Percentiles rank a stretch among this genome's conserved stretches.
phyloP scores from a whole-genome alignment of 2,329 filamentous ascomycete species.

The Ophiostoma ips region DNA sequence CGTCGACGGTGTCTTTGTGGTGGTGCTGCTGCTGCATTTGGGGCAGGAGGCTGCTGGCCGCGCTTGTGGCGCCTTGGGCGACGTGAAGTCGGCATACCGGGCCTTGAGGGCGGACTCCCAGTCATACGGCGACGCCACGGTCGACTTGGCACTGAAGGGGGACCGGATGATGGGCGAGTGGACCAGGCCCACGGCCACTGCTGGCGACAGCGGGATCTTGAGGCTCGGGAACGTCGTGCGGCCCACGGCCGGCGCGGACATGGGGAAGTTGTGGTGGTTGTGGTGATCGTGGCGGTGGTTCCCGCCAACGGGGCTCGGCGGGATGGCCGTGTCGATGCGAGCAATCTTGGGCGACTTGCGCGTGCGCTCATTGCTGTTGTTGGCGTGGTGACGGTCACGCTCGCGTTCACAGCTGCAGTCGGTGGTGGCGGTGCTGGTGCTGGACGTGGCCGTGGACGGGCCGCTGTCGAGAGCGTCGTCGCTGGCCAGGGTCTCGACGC shows the following conservation, averaged over 20 bases:
- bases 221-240: conserved; percentile 49
- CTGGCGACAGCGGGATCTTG: conserved; percentile 64
- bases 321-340: conserved; percentile 25
- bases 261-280: conserved; percentile 29
- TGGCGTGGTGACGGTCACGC: too few relatives aligned
- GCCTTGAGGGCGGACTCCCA: conserved; percentile 62
- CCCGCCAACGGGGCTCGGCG: conserved; percentile 32
- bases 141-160: conserved; percentile 53
- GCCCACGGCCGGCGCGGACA: conserved; percentile 48
- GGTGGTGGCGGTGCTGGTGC: conserved; percentile 35
- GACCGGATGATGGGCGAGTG: conserved; percentile 61
- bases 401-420: conserved; percentile 45
- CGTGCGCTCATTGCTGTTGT: conserved; percentile 25
- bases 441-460: conserved; percentile 36
- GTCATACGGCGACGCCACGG: conserved; percentile 56
- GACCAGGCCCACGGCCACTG: conserved; percentile 38
- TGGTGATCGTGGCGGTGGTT: too few relatives aligned
- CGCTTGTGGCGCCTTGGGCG: conserved; percentile 12
- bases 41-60: conserved; percentile 3
- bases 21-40: too few relatives aligned
- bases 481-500: conserved; percentile 13
- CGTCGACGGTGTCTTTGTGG: conserved; percentile 8
- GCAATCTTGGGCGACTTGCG: conserved; percentile 33
- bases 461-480: conserved; percentile 23
- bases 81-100: conserved; percentile 45